Evolutionary conservation across 257 asterid genomes (phyloP), one percentile per base, ranked within the genome.

Genomic region (Vinca minor): DNA sequence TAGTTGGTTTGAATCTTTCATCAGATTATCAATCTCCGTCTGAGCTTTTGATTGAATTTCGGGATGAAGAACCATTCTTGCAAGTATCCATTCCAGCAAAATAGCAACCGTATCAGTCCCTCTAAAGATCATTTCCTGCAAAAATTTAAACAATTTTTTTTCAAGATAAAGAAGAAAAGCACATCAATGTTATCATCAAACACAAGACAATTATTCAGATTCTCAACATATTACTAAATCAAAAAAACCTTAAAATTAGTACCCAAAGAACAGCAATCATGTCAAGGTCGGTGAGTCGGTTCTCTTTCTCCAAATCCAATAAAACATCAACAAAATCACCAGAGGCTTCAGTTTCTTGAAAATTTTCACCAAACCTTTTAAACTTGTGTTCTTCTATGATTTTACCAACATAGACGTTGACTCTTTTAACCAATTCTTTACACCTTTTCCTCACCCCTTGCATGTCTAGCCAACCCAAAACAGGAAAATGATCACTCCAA

Each of bases 201-300:
- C n/a, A 58, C 34, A 57, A 38, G 63, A 65, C 64, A 65, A 47
- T 42, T 77, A 67, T 82, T 82, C 80, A 79, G 85, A 87, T 87
- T 79, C 88, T 38, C 64, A 79, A 69, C 68, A 78, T 60, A 76
- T 64, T 39, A 59, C 52, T 35, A 57, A 34, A 68, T 36, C 73
- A 58, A 28, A 64, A 69, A 73, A 71, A 74, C 66, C n/a, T 46
- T 50, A 49, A 70, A 11, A 29, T 53, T 61, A 58, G 57, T 87
- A 90, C 95, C 97, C 97, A 90, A 15, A 90, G 80, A 68, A 90
- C 88, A 29, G 95, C 95, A 74, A 85, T 72, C 89, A 85, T 83
- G 60, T 90, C 97, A 1, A 87, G 76, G 59, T 84, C 85, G 35
- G 69, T 76, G 4, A 90, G 85, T 46, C 57, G 66, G 60, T 78